Evolutionary conservation across 495 filamentous ascomycete species (phyloP).

Genomic region (Podospora comata): DNA sequence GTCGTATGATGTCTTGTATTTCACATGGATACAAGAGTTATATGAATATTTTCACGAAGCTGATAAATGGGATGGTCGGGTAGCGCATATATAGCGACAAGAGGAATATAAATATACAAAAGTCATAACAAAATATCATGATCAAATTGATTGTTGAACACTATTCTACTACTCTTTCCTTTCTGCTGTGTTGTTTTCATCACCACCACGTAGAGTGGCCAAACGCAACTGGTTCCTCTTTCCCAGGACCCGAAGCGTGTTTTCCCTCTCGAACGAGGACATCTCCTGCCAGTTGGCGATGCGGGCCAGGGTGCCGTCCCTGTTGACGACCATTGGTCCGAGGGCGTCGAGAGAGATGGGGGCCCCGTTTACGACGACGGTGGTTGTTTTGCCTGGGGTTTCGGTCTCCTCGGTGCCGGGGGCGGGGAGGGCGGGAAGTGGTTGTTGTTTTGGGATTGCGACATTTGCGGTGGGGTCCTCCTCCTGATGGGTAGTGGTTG

Average conservation of each 20-base stretch:
- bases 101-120: too few species aligned
- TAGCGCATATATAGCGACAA: too few species aligned
- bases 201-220: slow-evolving; percentile 46
- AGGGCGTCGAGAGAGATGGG: slow-evolving; percentile 55
- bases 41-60: too few species aligned
- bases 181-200: not conserved
- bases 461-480: not conserved
- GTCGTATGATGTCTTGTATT: too few species aligned
- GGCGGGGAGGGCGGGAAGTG: slow-evolving; percentile 27
- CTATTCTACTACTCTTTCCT: not conserved
- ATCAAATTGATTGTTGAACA: too few species aligned
- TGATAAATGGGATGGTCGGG: too few species aligned
- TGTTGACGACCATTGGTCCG: slow-evolving; percentile 66
- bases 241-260: slow-evolving; percentile 59
- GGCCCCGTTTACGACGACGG: slow-evolving; percentile 50
- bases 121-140: too few species aligned
- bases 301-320: slow-evolving; percentile 61
- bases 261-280: slow-evolving; percentile 58
- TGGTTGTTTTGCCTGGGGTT: slow-evolving; percentile 31
- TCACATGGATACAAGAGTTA: too few species aligned
- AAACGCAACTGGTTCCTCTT: slow-evolving; percentile 62
- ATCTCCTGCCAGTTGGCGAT: slow-evolving; percentile 68
- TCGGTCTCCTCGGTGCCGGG: slow-evolving; percentile 13
- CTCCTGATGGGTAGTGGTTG: not conserved
- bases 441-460: not conserved